These are phyloP conservation scores for Microbotryum scabiosae DNA, from an alignment of 1,284 basidiomycete genomes.

Conservation along the genomic window DNA sequence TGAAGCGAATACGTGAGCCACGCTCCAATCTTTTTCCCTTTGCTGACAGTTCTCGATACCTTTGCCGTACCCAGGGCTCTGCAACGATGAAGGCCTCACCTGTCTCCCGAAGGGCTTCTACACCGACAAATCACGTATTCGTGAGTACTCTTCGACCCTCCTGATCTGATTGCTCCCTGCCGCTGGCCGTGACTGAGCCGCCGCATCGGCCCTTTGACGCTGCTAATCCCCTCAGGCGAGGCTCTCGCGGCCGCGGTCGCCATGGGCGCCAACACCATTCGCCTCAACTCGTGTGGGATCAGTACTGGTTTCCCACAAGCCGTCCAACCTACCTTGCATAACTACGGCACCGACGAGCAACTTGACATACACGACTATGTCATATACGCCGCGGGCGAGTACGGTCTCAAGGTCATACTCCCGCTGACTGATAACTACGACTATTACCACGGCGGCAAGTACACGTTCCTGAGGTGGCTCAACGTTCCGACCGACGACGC, in stretches of 20 bases:
- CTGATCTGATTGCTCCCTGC: too few relatives aligned
- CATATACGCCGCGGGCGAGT: constrained; percentile 17
- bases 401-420: constrained; percentile 22
- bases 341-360: not conserved
- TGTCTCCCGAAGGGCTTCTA: constrained; percentile 1
- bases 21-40: too few relatives aligned
- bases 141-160: too few relatives aligned
- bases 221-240: constrained; percentile 1
- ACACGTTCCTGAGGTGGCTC: constrained; percentile 12
- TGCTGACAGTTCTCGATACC: too few relatives aligned
- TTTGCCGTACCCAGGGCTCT: not conserved
- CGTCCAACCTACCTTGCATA: too few relatives aligned
- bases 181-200: too few relatives aligned
- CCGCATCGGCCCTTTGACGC: too few relatives aligned
- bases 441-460: constrained; percentile 7
- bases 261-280: constrained; percentile 21
- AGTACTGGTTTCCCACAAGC: not conserved
- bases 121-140: constrained; percentile 24
- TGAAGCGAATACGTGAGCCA: not conserved
- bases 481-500: not conserved
- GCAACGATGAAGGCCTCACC: constrained; percentile 17
- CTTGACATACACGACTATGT: constrained; percentile 18
- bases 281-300: constrained; percentile 14
- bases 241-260: constrained; percentile 22
- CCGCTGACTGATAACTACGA: constrained; percentile 15